Evolutionary conservation across 768 basidiomycete species (phyloP).

Genomic region (Tricholoma furcatifolium): DNA sequence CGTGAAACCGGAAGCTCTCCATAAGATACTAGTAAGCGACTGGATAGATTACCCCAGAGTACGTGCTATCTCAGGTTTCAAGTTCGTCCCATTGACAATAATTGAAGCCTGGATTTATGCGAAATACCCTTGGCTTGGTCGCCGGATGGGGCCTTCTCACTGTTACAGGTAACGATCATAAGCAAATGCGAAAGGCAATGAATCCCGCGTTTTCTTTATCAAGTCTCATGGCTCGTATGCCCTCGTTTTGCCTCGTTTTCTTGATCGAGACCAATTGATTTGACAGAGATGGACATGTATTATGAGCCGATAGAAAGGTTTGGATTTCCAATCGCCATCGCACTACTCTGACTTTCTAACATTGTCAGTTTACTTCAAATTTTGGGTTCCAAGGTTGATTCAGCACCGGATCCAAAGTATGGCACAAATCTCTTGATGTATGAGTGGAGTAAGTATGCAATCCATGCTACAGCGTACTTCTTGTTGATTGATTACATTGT

Average conservation of each 20-base stretch:
- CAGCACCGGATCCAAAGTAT: conserved; percentile 17
- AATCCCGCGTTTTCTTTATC: conserved; percentile 51
- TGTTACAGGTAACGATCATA: conserved; percentile 48
- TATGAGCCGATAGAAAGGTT: conserved; percentile 46
- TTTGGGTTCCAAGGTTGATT: conserved; percentile 29
- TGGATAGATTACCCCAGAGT: conserved; percentile 48
- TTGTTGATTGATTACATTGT: not conserved
- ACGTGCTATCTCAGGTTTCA: conserved; percentile 6
- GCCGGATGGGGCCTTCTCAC: conserved; percentile 48
- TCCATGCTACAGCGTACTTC: not conserved
- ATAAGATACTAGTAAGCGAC: conserved; percentile 41
- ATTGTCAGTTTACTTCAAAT: conserved; percentile 35
- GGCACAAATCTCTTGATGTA: conserved; percentile 37
- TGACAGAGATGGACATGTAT: conserved; percentile 44
- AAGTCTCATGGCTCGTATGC: conserved; percentile 37
- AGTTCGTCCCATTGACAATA: not conserved
- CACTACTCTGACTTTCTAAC: not conserved
- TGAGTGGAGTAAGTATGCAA: conserved; percentile 41
- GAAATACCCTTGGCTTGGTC: conserved; percentile 38
- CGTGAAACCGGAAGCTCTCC: conserved; percentile 42
- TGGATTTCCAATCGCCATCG: conserved; percentile 5
- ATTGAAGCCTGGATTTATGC: conserved; percentile 40
- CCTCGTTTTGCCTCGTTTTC: not conserved
- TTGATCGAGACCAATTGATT: not conserved
- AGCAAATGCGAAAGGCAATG: conserved; percentile 49